Evolutionary conservation across 2,329 filamentous ascomycete genomes (phyloP), one percentile per base, ranked within the genome.

Genomic region (Dendryphion nanum): DNA sequence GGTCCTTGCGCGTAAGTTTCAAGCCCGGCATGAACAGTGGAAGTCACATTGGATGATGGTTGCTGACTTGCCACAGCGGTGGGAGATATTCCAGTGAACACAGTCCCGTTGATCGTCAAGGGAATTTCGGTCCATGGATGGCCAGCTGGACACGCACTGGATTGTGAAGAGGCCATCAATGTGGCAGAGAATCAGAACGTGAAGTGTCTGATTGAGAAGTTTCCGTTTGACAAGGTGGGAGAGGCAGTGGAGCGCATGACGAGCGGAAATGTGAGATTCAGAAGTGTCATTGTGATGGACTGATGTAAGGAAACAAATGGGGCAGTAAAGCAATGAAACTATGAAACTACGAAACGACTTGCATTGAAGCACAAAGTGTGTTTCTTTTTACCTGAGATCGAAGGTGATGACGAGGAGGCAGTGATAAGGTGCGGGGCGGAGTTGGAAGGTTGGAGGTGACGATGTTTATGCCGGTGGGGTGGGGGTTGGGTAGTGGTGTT

Each of bases 121-220:
- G 76, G 71, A 3, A 42, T 70, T 15, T 72, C 64, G 1, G 68
- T 79, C 4, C 67, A 70, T 28, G 72, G 70, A 8, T 79, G 76
- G 76, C 76, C 75, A 0, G 66, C 64, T 8, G 76, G 76, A 4
- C 75, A 78, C 44, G 70, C 73, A 2, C 57, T 71, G 12, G 76
- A 79, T 45, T 63, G 59, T 6, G 74, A 78, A 48, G 76, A 79
- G 42, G 70, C 74, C 2, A 75, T 78, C 41, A 62, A 59, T 4
- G 75, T 78, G 51, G 71, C 74, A 1, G 45, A 70, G 44, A 53
- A 62, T 16, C 68, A 77, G 30, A 64, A 61, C 6, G 67, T 78
- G 38, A 66, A 77, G 21, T 77, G 74, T 50, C 64, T 77, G 70
- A 57, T 78, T 23, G 72, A 78, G 59, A 73, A 68, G 47, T 79